These are phyloP conservation scores for Fusarium musae DNA, from an alignment of 2,329 filamentous ascomycete species.

Conservation along the genomic window DNA sequence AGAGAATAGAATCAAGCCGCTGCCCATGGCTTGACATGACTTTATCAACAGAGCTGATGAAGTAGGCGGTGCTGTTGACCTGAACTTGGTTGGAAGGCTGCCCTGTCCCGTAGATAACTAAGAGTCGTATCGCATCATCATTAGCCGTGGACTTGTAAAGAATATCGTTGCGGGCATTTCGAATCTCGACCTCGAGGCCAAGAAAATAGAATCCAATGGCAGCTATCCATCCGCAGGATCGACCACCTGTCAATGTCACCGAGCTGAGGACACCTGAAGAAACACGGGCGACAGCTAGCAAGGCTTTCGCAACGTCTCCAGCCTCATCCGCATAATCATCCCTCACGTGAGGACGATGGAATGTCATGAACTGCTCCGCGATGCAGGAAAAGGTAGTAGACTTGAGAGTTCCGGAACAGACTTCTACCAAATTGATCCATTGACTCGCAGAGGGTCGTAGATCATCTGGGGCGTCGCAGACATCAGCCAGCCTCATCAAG, in stretches of 20 bases:
- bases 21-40: fast-evolving
- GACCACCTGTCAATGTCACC: fast-evolving
- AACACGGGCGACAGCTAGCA: fast-evolving
- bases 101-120: fast-evolving
- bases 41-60: fast-evolving
- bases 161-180: not conserved
- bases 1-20: fast-evolving
- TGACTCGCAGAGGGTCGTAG: fast-evolving
- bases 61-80: fast-evolving
- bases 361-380: not conserved
- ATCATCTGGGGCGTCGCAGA: fast-evolving
- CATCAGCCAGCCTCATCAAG: fast-evolving
- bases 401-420: not conserved
- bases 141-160: not conserved
- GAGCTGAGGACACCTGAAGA: fast-evolving
- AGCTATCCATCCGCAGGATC: not conserved
- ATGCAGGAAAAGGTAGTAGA: fast-evolving
- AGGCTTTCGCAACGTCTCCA: fast-evolving
- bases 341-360: fast-evolving
- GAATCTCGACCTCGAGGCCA: not conserved
- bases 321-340: fast-evolving
- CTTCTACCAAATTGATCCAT: not conserved
- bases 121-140: fast-evolving
- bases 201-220: not conserved
- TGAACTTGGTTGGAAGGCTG: fast-evolving